Evolutionary conservation across 345 rosid species (phyloP).

Genomic region (Eucalyptus albens): DNA sequence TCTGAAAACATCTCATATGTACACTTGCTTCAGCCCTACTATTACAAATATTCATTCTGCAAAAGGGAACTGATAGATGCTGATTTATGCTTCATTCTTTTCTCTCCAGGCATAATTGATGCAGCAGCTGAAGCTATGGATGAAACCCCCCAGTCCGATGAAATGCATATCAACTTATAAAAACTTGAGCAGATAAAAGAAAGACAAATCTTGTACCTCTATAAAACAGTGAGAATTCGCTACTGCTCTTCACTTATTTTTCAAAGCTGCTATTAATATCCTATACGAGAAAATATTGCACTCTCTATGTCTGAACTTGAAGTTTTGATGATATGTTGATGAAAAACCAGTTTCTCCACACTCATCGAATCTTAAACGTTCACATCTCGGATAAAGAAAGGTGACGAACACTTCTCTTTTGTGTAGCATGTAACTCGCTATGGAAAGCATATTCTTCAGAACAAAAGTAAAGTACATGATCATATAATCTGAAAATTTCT

Average conservation of each 20-base stretch:
- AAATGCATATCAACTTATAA: background rate
- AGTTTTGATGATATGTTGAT: background rate
- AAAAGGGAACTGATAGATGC: background rate
- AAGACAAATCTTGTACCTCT: background rate
- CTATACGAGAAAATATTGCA: background rate
- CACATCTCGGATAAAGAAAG: background rate
- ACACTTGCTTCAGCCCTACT: background rate
- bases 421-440: background rate
- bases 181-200: background rate
- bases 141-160: background rate
- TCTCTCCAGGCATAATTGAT: background rate
- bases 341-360: background rate
- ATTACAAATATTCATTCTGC: background rate
- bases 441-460: background rate
- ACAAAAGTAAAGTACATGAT: background rate
- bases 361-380: background rate
- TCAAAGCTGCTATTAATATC: background rate
- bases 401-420: background rate
- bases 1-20: background rate
- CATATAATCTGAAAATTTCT: background rate
- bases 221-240: background rate
- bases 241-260: background rate
- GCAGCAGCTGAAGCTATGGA: background rate
- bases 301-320: background rate
- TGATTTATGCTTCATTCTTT: background rate